These are phyloP conservation scores for Camellia sinensis DNA, from an alignment of 148 eudicot species.

Conservation along the genomic window DNA sequence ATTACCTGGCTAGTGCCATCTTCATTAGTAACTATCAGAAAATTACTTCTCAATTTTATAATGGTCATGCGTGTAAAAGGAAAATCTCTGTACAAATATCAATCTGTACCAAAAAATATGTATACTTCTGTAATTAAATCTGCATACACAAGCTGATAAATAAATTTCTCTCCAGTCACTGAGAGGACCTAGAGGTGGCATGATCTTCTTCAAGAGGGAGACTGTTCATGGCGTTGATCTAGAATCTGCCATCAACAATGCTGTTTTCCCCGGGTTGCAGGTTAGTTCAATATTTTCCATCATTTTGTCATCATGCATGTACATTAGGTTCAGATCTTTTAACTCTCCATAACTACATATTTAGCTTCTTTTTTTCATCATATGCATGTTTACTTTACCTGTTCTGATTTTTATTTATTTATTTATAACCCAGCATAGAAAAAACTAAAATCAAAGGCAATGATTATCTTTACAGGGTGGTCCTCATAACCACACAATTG, in stretches of 20 bases:
- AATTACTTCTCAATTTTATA: too few species aligned
- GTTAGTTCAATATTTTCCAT: conserved; percentile 25
- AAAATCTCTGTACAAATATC: too few species aligned
- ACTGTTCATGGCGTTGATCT: conserved; percentile 74
- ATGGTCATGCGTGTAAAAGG: too few species aligned
- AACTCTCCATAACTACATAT: background rate
- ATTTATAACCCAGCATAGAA: background rate
- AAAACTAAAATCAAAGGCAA: background rate
- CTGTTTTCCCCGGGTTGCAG: conserved; percentile 91
- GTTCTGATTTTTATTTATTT: background rate
- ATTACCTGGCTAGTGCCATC: background rate
- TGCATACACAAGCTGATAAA: background rate
- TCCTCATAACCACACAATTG: conserved; percentile 95
- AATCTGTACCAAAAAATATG: background rate
- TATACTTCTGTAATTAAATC: background rate
- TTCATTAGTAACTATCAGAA: too few species aligned
- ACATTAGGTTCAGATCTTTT: background rate
- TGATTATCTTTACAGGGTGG: conserved; percentile 62
- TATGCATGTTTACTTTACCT: background rate
- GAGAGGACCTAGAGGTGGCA: conserved; percentile 96
- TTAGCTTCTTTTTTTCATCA: background rate
- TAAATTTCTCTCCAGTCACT: conserved; percentile 48
- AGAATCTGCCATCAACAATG: conserved; percentile 84
- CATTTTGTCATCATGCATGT: too few species aligned
- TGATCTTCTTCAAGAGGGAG: conserved; percentile 87